Evolutionary conservation across 2,329 filamentous ascomycete genomes (phyloP).

Genomic region (Intubia oerlemansii): DNA sequence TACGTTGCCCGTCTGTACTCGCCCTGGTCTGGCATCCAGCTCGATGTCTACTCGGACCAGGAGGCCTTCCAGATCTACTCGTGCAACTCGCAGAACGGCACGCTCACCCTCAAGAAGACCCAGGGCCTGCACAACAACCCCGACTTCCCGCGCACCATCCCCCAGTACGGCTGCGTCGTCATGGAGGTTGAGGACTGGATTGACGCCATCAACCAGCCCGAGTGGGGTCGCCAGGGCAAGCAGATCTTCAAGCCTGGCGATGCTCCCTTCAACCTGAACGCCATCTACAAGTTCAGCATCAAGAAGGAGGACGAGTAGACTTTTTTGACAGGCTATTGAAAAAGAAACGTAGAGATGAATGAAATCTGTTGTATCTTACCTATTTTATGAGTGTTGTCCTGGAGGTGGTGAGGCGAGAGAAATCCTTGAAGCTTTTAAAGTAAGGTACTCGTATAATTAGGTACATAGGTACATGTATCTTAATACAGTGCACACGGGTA

Average conservation of each 20-base stretch:
- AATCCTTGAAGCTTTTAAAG: no score
- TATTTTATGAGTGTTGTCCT: no score
- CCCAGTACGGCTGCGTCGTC: constrained; percentile 67
- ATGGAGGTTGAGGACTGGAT: constrained; percentile 90
- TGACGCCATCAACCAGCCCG: constrained; percentile 77
- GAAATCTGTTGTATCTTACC: no score
- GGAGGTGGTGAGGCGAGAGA: no score
- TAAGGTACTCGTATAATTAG: no score
- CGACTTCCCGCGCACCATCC: constrained; percentile 38
- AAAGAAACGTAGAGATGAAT: background rate
- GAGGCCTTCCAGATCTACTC: constrained; percentile 76
- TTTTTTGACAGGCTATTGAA: background rate
- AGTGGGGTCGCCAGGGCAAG: constrained; percentile 51
- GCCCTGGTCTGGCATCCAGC: constrained; percentile 58
- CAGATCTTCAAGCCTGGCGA: constrained; percentile 38
- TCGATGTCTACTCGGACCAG: constrained; percentile 70
- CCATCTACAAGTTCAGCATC: constrained; percentile 37
- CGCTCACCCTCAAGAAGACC: constrained; percentile 43
- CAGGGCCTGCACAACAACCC: constrained; percentile 39
- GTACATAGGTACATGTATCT: no score
- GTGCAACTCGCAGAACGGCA: constrained; percentile 58
- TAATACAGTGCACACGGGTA: no score
- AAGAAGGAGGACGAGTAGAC: constrained; percentile 11
- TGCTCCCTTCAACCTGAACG: constrained; percentile 39
- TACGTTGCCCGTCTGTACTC: constrained; percentile 48